These are phyloP conservation scores for Penicillium sp. DNA, from an alignment of 2,329 filamentous ascomycete genomes.

Conservation along the genomic window DNA sequence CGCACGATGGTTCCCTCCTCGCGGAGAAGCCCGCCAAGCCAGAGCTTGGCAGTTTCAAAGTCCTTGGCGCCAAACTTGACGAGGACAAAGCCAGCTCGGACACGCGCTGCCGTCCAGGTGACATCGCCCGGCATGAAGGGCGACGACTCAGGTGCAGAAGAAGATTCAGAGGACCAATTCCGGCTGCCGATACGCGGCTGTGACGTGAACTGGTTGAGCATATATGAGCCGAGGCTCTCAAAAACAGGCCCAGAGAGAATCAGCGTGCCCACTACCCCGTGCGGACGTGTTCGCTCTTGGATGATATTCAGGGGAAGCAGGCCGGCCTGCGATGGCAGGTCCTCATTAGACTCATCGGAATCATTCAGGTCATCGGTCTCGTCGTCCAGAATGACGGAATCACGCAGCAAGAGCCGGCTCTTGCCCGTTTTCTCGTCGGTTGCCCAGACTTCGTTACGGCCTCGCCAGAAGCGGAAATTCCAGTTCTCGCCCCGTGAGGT, in stretches of 20 bases:
- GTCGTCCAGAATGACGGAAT: constrained; percentile 73
- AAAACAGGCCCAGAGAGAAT: constrained; percentile 75
- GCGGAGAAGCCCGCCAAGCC: constrained; percentile 73
- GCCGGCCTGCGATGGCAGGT: constrained; percentile 16
- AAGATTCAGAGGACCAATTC: constrained; percentile 58
- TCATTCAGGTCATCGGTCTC: constrained; percentile 32
- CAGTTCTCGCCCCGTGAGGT: constrained; percentile 84
- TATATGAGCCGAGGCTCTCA: constrained; percentile 65
- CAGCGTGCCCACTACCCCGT: constrained; percentile 79
- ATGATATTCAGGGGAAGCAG: constrained; percentile 29
- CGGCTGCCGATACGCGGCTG: constrained; percentile 79
- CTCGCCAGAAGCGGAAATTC: constrained; percentile 75
- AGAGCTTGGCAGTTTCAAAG: constrained; percentile 76
- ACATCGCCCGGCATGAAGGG: constrained; percentile 53
- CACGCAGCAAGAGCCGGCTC: constrained; percentile 71
- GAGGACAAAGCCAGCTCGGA: constrained; percentile 74
- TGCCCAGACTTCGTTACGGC: constrained; percentile 74
- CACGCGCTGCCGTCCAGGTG: constrained; percentile 77
- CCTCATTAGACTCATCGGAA: constrained; percentile 26
- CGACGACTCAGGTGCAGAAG: constrained; percentile 20
- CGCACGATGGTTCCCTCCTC: constrained; percentile 69
- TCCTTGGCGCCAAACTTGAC: constrained; percentile 85
- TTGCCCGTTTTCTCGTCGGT: constrained; percentile 38
- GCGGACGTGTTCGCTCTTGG: constrained; percentile 65
- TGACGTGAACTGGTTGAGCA: constrained; percentile 73